Conservation (phyloP, 768 basidiomycete genomes). For the Xanthoconium purpureum region DNA sequence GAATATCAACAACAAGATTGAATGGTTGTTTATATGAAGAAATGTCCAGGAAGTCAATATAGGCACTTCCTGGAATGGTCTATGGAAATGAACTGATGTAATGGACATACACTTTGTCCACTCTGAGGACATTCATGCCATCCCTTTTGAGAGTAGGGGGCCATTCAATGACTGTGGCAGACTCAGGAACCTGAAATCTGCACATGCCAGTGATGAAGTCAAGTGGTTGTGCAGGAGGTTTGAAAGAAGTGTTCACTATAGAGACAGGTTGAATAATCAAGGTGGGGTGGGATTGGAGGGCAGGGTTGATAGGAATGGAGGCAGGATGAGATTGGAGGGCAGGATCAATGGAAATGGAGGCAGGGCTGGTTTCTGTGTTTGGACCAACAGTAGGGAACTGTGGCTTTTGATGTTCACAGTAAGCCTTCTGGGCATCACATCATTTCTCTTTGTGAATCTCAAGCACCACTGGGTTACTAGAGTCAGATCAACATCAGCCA, state of each 20-base stretch:
- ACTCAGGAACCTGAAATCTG: neutral
- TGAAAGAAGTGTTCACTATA: too few relatives aligned
- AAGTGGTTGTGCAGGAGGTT: neutral
- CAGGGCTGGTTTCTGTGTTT: neutral
- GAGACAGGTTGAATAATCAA: too few relatives aligned
- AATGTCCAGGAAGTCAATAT: neutral
- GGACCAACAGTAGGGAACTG: neutral
- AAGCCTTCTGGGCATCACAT: neutral
- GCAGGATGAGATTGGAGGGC: neutral
- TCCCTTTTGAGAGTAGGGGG: neutral
- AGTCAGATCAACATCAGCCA: neutral
- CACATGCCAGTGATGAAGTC: neutral
- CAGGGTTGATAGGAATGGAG: neutral
- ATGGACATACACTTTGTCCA: neutral
- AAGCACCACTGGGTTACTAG: neutral
- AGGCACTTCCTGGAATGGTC: neutral
- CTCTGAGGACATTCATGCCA: neutral
- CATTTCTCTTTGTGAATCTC: neutral
- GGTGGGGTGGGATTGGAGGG: neutral
- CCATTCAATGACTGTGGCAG: neutral
- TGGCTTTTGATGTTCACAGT: neutral
- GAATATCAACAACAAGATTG: neutral
- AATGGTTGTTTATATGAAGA: neutral
- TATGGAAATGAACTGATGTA: neutral
- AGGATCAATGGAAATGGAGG: neutral